Base-by-base conservation (phyloP, 2,329 filamentous ascomycete species). In the Fusarium incarnatum region DNA sequence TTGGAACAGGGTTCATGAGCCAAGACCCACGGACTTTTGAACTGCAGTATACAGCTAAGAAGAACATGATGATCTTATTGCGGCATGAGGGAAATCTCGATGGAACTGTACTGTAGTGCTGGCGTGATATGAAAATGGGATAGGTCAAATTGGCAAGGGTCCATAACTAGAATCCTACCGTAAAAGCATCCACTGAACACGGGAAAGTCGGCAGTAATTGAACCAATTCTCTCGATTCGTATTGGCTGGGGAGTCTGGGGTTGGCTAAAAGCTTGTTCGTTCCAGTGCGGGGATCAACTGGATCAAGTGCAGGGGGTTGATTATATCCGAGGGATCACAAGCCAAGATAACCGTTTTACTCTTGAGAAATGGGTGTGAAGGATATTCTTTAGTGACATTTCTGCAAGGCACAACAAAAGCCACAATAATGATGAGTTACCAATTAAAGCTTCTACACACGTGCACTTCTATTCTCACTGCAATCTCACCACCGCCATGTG, bases 321-420 rank as follows among this genome's bases (percentile, higher is more conserved):
- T 53, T 56, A 56, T 69, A 42, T 56, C 68, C 68, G 68, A 71
- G 68, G 68, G 40, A 67, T 70, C 68, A 70, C 67, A 68, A 71
- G 68, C 68, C 58, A 67, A 70, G 63, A 48, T 13, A 34, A 12
- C 18, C 34, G 13, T 28, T 45, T 41, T n/a, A 25, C 32, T 53
- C 12, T 25, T 52, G 7, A 47, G 18, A 40, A 42, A 34, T 20
- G 18, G 49, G 49, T 53, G 49, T 53, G 49, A 53, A 52, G 8
- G 8, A 16, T 11, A 53, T 25, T 20, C 12, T 27, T n/a, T 53
- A 42, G 49, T 56, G 16, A 37, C 22, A 12, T 42, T 46, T 34
- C 58, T 68, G 64, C 52, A 68, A 64, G 64, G 62, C 32, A 67
- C 62, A 6, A 40, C 10, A 44, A 60, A 34, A 64, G 64, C 64